Evolutionary conservation across 495 filamentous ascomycete species (phyloP).

Genomic region (Symbiotaphrina buchneri): DNA sequence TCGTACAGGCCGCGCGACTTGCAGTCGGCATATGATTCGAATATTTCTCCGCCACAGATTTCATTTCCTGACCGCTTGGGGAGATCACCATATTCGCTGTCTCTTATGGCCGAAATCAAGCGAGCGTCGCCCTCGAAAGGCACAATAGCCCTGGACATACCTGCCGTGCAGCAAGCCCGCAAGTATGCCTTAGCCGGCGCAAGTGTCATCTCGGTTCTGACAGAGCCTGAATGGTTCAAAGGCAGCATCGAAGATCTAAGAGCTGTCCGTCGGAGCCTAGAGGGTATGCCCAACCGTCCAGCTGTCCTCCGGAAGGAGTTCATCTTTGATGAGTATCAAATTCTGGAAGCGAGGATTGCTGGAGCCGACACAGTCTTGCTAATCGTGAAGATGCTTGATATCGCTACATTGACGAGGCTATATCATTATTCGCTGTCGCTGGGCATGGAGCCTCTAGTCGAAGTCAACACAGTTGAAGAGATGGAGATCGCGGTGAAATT

Average conservation of each 20-base stretch:
- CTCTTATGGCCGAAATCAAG: constrained; percentile 94
- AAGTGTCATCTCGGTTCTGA: constrained; percentile 91
- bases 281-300: constrained; percentile 76
- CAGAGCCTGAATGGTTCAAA: constrained; percentile 97
- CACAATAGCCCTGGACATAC: constrained; percentile 66
- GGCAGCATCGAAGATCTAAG: constrained; percentile 87
- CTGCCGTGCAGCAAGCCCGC: constrained; percentile 73
- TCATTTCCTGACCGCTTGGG: constrained; percentile 60
- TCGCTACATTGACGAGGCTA: constrained; percentile 47
- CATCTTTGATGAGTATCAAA: constrained; percentile 95
- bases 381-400: constrained; percentile 94
- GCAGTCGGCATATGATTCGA: constrained; percentile 67
- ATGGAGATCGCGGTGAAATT: constrained; percentile 73
- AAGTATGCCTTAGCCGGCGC: constrained; percentile 87
- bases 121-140: constrained; percentile 92
- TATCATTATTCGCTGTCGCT: constrained; percentile 76
- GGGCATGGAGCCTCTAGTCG: constrained; percentile 94
- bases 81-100: constrained; percentile 57
- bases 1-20: constrained; percentile 68
- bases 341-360: constrained; percentile 79
- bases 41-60: constrained; percentile 67
- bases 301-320: constrained; percentile 92
- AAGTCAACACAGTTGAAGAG: constrained; percentile 86
- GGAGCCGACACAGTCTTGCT: constrained; percentile 89
- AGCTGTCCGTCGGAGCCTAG: constrained; percentile 65